Percentiles rank a stretch among this genome's conserved stretches.
Evolutionary conservation across 805 yeast species (phyloP).

Genomic region (Ogataea pilisensis): DNA sequence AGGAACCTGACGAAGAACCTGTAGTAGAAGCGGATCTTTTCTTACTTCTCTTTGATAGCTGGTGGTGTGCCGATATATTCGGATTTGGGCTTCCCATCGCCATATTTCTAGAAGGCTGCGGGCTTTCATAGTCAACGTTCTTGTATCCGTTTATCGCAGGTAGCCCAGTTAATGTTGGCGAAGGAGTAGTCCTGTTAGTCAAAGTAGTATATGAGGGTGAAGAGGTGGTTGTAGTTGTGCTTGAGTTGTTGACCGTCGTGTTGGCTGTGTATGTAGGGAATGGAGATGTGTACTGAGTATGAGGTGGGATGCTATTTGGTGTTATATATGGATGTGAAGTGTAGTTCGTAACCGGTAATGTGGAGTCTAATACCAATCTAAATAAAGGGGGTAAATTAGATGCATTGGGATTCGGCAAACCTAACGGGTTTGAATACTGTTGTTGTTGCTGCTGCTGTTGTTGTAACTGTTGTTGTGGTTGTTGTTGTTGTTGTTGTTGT

Average conservation of each 20-base stretch:
- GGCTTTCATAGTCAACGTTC: constrained; percentile 3
- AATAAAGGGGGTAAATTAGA: constrained; percentile 22
- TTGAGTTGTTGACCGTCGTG: background rate
- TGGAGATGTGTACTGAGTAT: background rate
- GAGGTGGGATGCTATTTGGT: background rate
- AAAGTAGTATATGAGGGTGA: constrained; percentile 6
- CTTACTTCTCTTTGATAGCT: constrained; percentile 1
- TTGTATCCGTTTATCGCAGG: constrained; percentile 7
- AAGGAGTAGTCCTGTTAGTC: constrained; percentile 4
- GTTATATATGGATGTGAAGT: constrained; percentile 3
- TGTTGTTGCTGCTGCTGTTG: constrained; percentile 9
- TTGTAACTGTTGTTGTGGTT: constrained; percentile 5
- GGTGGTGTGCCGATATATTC: too few species aligned
- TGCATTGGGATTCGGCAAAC: constrained; percentile 2
- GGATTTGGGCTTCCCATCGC: constrained; percentile 4
- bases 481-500: constrained; percentile 2
- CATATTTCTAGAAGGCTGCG: constrained; percentile 7
- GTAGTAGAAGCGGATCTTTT: constrained; percentile 4
- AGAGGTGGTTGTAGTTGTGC: constrained; percentile 1
- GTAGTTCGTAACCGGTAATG: constrained; percentile 20
- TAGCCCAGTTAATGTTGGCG: background rate
- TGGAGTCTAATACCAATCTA: constrained; percentile 24
- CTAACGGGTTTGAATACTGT: constrained; percentile 2
- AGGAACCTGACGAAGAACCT: constrained; percentile 6
- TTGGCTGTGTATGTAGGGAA: background rate